A percentile compares a stretch with the other conserved stretches of the same genome.
Evolutionary conservation across 1,284 basidiomycete species (phyloP).

Genomic region (Microbotryomycetes sp.): DNA sequence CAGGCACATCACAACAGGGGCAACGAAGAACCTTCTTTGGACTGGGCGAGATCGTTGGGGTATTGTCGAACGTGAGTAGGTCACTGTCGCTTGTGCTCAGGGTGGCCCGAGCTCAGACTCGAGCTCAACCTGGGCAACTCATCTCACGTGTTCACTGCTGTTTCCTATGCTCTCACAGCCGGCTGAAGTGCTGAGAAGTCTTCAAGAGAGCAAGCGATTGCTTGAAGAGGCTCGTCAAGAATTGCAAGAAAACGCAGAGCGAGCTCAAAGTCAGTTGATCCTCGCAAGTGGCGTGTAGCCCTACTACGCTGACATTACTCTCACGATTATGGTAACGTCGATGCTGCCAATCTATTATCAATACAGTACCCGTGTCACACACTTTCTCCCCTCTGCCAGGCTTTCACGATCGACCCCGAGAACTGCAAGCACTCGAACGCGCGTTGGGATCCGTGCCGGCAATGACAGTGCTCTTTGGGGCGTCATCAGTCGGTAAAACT

Average conservation of each 20-base stretch:
- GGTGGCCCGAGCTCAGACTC: neutral
- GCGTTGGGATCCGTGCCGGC: slow-evolving; percentile 49
- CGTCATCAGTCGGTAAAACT: slow-evolving; percentile 73
- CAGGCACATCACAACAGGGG: too few species aligned
- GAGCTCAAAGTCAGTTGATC: slow-evolving; percentile 25
- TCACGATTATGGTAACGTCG: neutral
- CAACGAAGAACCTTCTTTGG: slow-evolving; percentile 55
- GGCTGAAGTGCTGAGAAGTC: slow-evolving; percentile 63
- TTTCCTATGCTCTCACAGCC: slow-evolving; percentile 44
- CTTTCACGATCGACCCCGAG: slow-evolving; percentile 61
- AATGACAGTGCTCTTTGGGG: slow-evolving; percentile 71
- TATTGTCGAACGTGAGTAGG: slow-evolving; percentile 56
- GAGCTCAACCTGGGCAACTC: neutral
- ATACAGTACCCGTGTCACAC: slow-evolving; percentile 52
- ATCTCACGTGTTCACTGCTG: neutral
- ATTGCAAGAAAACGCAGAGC: slow-evolving; percentile 54
- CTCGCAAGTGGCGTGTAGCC: neutral
- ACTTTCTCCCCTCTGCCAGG: slow-evolving; percentile 67
- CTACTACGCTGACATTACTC: neutral
- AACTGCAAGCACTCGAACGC: slow-evolving; percentile 58
- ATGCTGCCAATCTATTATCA: too few species aligned
- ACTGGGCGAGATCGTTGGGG: slow-evolving; percentile 65
- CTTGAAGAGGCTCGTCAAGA: slow-evolving; percentile 68
- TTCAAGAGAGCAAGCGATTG: slow-evolving; percentile 64
- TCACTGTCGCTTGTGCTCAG: neutral